phyloP scores from a whole-genome alignment of 306 rosid species.

The Morella rubra region DNA sequence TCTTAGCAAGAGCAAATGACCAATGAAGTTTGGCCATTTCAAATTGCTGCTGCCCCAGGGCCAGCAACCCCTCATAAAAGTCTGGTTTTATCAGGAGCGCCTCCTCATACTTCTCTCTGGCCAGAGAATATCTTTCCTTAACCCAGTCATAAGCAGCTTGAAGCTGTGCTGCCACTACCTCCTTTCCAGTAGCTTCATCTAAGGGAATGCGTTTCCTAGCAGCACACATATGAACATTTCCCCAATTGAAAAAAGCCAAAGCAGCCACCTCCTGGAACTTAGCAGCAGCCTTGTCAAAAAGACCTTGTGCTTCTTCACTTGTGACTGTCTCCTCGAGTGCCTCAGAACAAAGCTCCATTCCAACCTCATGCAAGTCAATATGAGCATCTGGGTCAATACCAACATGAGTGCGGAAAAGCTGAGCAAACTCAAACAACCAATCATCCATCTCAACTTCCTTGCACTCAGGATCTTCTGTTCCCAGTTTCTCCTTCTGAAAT shows the following conservation, averaged over 20 bases:
- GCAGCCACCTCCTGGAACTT: conserved; percentile 99
- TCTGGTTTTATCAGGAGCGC: conserved; percentile 88
- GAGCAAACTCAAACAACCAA: conserved; percentile 97
- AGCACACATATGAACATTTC: conserved; percentile 96
- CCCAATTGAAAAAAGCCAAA: conserved; percentile 95
- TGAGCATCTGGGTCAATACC: conserved; percentile 98
- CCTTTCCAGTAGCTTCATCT: conserved; percentile 84
- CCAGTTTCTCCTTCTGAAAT: conserved; percentile 59
- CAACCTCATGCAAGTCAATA: conserved; percentile 92
- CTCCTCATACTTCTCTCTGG: conserved; percentile 85
- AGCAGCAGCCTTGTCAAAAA: conserved; percentile 88
- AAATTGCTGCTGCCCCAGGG: conserved; percentile 92
- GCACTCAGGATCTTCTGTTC: conserved; percentile 66
- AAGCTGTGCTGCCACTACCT: conserved; percentile 68
- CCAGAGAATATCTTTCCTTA: conserved; percentile 84
- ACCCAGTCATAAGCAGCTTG: conserved; percentile 97
- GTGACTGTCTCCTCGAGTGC: conserved; percentile 97
- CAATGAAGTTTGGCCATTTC: conserved; percentile 98
- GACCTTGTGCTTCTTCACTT: conserved; percentile 90
- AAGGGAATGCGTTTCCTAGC: conserved; percentile 92
- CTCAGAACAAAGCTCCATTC: conserved; percentile 98
- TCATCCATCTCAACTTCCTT: conserved; percentile 98
- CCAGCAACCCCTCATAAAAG: conserved; percentile 90
- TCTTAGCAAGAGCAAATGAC: conserved; percentile 93
- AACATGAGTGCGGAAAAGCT: conserved; percentile 91